Conservation (phyloP, 2,329 filamentous ascomycete species). For the Cephalotrichum gorgonifer region DNA sequence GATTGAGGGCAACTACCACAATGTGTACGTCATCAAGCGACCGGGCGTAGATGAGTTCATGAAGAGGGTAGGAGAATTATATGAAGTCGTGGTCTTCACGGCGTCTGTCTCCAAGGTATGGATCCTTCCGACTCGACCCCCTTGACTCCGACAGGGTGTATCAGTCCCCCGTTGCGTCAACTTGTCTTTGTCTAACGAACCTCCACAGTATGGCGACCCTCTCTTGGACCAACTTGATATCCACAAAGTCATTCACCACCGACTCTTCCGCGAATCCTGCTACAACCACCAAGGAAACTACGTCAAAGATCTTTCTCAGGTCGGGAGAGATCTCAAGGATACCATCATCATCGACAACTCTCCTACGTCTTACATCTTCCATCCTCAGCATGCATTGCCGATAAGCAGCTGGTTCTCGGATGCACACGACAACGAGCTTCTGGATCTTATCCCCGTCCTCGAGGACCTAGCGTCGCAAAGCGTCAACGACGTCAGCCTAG, state of each 20-base stretch:
- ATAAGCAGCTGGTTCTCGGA: constrained; percentile 99
- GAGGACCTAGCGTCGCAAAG: constrained; percentile 86
- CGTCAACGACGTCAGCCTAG: constrained; percentile 92
- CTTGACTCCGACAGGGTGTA: constrained; percentile 15
- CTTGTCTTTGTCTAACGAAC: not conserved
- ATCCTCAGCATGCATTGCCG: constrained; percentile 94
- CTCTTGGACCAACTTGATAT: constrained; percentile 94
- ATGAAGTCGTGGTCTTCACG: constrained; percentile 97
- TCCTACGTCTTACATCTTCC: constrained; percentile 98
- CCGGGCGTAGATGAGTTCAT: constrained; percentile 99
- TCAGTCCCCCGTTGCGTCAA: constrained; percentile 6
- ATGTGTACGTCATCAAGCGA: constrained; percentile 98
- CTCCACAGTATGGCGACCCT: constrained; percentile 77
- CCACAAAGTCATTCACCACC: constrained; percentile 90
- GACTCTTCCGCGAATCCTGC: constrained; percentile 94
- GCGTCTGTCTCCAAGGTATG: constrained; percentile 92
- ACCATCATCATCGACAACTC: constrained; percentile 99
- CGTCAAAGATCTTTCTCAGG: constrained; percentile 96
- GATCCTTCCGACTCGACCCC: not conserved
- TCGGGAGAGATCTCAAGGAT: constrained; percentile 88
- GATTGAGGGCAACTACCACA: constrained; percentile 97
- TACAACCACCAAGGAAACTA: constrained; percentile 99
- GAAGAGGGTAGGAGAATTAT: constrained; percentile 94
- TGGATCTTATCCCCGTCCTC: constrained; percentile 94
- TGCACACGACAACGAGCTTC: constrained; percentile 95